A percentile compares a stretch with the other conserved stretches of the same genome.
These are phyloP conservation scores for Ophiostoma tasmaniense DNA, from an alignment of 2,329 filamentous ascomycete species.

Conservation along the genomic window DNA sequence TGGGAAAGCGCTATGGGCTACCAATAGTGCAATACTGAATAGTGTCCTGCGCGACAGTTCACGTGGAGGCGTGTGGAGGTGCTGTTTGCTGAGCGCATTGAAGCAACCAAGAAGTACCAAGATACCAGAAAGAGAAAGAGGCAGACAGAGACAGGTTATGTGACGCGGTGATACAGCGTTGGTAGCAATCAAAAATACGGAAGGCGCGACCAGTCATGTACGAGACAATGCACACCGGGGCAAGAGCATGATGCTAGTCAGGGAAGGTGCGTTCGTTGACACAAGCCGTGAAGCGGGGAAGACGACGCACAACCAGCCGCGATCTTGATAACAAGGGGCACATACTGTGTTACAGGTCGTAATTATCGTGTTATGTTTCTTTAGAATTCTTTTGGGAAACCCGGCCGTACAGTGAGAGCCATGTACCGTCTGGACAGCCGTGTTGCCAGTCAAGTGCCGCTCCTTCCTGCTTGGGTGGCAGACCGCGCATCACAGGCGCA, in stretches of 20 bases:
- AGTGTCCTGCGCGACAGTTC: not conserved
- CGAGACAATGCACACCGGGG: not conserved
- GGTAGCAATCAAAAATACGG: not conserved
- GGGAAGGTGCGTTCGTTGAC: not conserved
- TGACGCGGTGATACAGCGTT: not conserved
- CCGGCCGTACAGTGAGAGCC: not conserved
- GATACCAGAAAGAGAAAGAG: not conserved
- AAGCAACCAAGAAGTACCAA: not conserved
- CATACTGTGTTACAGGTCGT: not conserved
- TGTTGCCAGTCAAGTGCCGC: not conserved
- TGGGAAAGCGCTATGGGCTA: constrained; percentile 10
- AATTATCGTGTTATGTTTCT: not conserved
- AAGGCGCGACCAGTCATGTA: constrained; percentile 8
- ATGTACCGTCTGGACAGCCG: not conserved
- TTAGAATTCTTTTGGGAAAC: not conserved
- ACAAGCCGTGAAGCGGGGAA: constrained; percentile 9
- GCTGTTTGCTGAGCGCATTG: constrained; percentile 12
- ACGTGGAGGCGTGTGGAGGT: constrained; percentile 13
- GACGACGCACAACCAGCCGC: not conserved
- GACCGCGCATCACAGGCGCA: not conserved
- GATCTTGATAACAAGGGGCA: not conserved
- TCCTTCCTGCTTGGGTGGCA: not conserved
- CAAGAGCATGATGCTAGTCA: not conserved
- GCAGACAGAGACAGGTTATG: not conserved
- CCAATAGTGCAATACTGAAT: not conserved